Evolutionary conservation across 1,284 basidiomycete genomes (phyloP).

Genomic region (Macrocystidia cucumis): DNA sequence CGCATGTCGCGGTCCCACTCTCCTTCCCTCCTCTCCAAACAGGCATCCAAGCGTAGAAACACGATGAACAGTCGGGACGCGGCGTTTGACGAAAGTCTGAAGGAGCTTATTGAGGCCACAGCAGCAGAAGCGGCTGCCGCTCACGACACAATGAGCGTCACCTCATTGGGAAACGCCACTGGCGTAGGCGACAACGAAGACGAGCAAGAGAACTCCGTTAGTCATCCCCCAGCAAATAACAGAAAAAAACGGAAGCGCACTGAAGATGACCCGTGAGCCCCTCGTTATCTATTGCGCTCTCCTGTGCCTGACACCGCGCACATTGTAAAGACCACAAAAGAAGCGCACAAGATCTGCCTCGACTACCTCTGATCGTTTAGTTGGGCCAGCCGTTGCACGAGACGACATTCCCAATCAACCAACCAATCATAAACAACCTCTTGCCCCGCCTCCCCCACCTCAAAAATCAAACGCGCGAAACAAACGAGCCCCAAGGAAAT

Average conservation of each 20-base stretch:
- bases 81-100: slow-evolving; percentile 83
- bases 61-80: slow-evolving; percentile 98
- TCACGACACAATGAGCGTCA: slow-evolving; percentile 24
- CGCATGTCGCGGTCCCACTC: slow-evolving; percentile 73
- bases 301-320: slow-evolving; percentile 3
- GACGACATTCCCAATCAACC: slow-evolving; percentile 35
- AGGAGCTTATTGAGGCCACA: slow-evolving; percentile 65
- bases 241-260: slow-evolving; percentile 70
- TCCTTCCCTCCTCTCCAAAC: slow-evolving; percentile 46
- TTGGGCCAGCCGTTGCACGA: slow-evolving; percentile 24
- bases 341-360: slow-evolving; percentile 71
- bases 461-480: slow-evolving; percentile 22
- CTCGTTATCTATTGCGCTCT: slow-evolving; percentile 12
- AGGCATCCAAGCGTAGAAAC: slow-evolving; percentile 77
- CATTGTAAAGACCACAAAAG: slow-evolving; percentile 36
- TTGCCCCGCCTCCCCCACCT: slow-evolving; percentile 20
- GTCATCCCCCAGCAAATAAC: too few relatives aligned
- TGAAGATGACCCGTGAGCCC: slow-evolving; percentile 60
- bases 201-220: slow-evolving; percentile 34
- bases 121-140: slow-evolving; percentile 58
- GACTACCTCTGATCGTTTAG: slow-evolving; percentile 48
- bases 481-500: slow-evolving; percentile 42
- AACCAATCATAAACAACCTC: slow-evolving; percentile 11
- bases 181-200: slow-evolving; percentile 33
- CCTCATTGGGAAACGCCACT: slow-evolving; percentile 22